Percentiles rank a stretch among this genome's conserved stretches.
These are phyloP conservation scores for Colletotrichum magnum DNA, from an alignment of 2,329 filamentous ascomycete species.

Conservation along the genomic window DNA sequence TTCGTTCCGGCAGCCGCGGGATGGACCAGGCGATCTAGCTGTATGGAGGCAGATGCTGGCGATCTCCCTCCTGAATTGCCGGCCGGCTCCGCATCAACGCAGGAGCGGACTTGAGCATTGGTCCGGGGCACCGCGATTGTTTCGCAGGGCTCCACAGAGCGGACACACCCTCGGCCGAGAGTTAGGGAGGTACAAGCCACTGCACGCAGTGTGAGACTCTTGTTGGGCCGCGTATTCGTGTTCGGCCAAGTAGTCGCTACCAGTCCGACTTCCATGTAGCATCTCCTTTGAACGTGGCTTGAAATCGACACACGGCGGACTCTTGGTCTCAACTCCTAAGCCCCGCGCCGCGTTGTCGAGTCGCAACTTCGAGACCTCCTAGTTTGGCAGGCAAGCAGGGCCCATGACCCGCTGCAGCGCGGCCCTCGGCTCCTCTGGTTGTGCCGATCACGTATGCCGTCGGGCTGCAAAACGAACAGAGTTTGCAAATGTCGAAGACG, in stretches of 20 bases:
- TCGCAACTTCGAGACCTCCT: too few species aligned
- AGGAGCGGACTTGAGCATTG: conserved; percentile 22
- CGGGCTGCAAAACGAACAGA: background rate
- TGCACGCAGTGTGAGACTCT: background rate
- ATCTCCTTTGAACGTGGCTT: background rate
- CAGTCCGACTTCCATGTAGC: conserved; percentile 4
- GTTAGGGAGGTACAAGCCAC: background rate
- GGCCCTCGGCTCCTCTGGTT: background rate
- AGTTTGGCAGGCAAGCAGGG: too few species aligned
- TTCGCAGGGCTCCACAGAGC: conserved; percentile 4
- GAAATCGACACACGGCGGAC: background rate
- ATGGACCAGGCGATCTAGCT: conserved; percentile 8
- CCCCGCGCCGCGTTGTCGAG: too few species aligned
- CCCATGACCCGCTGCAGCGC: background rate
- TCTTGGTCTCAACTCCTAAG: background rate
- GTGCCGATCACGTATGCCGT: conserved; percentile 7
- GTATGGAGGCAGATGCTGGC: conserved; percentile 16
- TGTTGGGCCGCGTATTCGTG: conserved; percentile 26
- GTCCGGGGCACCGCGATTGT: conserved; percentile 20
- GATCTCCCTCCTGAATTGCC: conserved; percentile 16
- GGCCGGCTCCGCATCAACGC: conserved; percentile 32
- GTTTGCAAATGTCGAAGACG: conserved; percentile 4
- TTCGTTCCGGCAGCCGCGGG: conserved; percentile 5
- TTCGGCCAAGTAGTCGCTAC: conserved; percentile 14
- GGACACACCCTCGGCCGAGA: conserved; percentile 30